Conservation (phyloP, 2,329 filamentous ascomycete genomes). For the Albophoma yamanashiensis region DNA sequence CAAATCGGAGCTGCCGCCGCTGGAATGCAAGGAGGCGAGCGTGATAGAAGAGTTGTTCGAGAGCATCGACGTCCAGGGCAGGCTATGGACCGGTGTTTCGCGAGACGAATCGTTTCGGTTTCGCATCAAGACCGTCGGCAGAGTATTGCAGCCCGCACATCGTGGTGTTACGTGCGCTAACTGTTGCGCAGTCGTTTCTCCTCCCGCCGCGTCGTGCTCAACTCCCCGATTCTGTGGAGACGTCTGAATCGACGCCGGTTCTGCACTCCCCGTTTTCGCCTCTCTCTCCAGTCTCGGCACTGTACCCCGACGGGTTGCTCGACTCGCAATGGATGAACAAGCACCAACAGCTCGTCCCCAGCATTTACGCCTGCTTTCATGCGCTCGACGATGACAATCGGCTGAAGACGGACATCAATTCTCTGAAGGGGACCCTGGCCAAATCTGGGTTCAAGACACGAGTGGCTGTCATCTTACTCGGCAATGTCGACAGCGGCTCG, state of each 20-base stretch:
- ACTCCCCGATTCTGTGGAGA: conserved; percentile 39
- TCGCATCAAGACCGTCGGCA: conserved; percentile 62
- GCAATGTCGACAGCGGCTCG: conserved; percentile 14
- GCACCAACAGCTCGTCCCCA: conserved; percentile 75
- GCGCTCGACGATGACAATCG: conserved; percentile 72
- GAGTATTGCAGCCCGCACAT: conserved; percentile 48
- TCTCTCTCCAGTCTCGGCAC: conserved; percentile 66
- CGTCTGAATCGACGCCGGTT: conserved; percentile 36
- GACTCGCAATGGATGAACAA: conserved; percentile 77
- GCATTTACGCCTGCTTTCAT: conserved; percentile 74
- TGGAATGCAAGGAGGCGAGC: conserved; percentile 55
- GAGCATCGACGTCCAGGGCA: conserved; percentile 50
- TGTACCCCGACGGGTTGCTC: conserved; percentile 86
- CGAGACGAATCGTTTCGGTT: conserved; percentile 46
- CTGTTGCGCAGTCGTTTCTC: conserved; percentile 33
- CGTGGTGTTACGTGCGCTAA: conserved; percentile 14
- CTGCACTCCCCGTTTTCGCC: conserved; percentile 90
- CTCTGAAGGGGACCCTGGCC: conserved; percentile 55
- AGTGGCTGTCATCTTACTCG: conserved; percentile 55
- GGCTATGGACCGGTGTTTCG: conserved; percentile 57
- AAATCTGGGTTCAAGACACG: conserved; percentile 68
- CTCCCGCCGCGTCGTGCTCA: conserved; percentile 47
- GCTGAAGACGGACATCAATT: conserved; percentile 78
- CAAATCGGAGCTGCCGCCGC: conserved; percentile 57
- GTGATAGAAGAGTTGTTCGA: conserved; percentile 56